A percentile compares a stretch with the other conserved stretches of the same genome.
phyloP scores from a whole-genome alignment of 441 rosid genomes.

The Hura crepitans region DNA sequence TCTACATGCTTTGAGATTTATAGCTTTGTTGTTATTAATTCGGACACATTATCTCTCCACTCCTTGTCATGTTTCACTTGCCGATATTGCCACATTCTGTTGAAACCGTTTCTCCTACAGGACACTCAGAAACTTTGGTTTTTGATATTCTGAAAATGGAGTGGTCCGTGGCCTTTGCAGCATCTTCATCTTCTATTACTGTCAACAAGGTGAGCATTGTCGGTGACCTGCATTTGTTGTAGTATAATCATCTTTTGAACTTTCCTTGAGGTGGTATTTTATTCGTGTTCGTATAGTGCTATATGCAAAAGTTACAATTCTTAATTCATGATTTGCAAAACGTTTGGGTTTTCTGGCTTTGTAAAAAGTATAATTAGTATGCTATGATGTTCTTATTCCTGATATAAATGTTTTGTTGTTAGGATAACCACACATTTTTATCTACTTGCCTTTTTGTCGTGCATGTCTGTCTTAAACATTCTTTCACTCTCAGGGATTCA shows the following conservation, averaged over 20 bases:
- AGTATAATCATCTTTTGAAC: neutral
- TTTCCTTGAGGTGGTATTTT: neutral
- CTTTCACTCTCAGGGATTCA: conserved; percentile 65
- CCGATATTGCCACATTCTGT: neutral
- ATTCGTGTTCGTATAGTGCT: neutral
- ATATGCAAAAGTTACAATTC: neutral
- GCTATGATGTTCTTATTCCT: neutral
- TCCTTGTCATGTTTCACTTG: neutral
- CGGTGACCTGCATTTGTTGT: neutral
- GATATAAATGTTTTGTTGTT: neutral
- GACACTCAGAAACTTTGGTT: conserved; percentile 81
- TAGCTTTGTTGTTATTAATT: neutral
- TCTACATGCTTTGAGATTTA: neutral
- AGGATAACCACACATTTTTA: neutral
- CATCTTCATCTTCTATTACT: conserved; percentile 71
- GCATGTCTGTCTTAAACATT: conserved; percentile 11
- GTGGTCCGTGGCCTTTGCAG: conserved; percentile 76
- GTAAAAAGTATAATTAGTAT: neutral
- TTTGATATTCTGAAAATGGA: conserved; percentile 69
- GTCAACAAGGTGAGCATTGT: conserved; percentile 58
- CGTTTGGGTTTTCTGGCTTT: neutral
- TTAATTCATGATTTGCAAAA: neutral
- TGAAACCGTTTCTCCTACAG: conserved; percentile 36
- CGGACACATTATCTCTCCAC: neutral
- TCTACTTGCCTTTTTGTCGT: neutral